Percentiles rank a stretch among this genome's conserved stretches.
Conservation (phyloP, 2,329 filamentous ascomycete genomes). For the Ophiostoma novo-ulmi region DNA sequence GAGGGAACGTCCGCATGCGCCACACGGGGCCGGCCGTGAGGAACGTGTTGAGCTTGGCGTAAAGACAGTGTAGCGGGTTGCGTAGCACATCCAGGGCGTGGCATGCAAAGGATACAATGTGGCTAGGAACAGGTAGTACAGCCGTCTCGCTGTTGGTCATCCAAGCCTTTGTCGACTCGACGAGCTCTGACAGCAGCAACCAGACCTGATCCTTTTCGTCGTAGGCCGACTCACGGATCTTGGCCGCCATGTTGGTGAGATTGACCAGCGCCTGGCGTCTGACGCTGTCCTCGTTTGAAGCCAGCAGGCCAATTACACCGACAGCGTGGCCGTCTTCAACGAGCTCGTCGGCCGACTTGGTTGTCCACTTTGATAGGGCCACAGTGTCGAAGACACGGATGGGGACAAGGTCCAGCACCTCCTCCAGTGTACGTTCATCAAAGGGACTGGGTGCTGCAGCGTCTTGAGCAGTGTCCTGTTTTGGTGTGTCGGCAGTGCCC, state of each 20-base stretch:
- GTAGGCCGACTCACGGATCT: conserved; percentile 63
- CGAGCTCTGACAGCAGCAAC: conserved; percentile 72
- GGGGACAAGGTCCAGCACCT: conserved; percentile 48
- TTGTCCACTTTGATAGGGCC: conserved; percentile 60
- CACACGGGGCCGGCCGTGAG: conserved; percentile 73
- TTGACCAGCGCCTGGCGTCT: conserved; percentile 70
- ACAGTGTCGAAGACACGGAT: conserved; percentile 46
- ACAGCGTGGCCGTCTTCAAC: conserved; percentile 71
- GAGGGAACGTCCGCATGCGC: conserved; percentile 62
- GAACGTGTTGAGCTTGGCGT: conserved; percentile 80
- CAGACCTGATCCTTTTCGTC: conserved; percentile 73
- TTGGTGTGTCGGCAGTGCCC: neutral
- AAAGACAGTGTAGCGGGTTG: conserved; percentile 75
- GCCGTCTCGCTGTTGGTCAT: conserved; percentile 42
- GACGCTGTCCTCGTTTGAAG: conserved; percentile 68
- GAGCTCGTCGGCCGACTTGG: conserved; percentile 71
- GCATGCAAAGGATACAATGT: conserved; percentile 70
- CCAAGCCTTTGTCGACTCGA: conserved; percentile 59
- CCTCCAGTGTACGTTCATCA: conserved; percentile 44
- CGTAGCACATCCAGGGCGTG: conserved; percentile 64
- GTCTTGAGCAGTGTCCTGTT: conserved; percentile 19
- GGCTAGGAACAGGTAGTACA: conserved; percentile 57
- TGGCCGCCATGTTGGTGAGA: conserved; percentile 59
- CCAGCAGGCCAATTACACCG: conserved; percentile 67
- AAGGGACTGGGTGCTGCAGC: conserved; percentile 26